Evolutionary conservation across 495 filamentous ascomycete genomes (phyloP).

Genomic region (Penicillium argentinense): DNA sequence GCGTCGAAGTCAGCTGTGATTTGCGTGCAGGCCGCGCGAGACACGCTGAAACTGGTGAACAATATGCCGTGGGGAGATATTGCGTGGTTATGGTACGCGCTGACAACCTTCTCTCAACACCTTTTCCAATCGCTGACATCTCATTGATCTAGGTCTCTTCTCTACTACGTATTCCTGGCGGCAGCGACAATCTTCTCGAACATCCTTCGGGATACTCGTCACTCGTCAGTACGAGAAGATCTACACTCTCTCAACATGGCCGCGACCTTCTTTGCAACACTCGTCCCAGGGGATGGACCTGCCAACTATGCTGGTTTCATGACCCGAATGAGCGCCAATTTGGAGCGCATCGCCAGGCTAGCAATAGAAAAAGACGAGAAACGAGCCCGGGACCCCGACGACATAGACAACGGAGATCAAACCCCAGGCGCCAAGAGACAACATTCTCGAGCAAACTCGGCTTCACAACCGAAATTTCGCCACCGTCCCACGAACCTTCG

Average conservation of each 20-base stretch:
- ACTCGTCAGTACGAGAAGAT: conserved; percentile 78
- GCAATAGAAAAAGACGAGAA: conserved; percentile 86
- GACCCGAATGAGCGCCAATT: conserved; percentile 83
- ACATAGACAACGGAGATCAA: conserved; percentile 11
- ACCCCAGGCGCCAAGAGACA: conserved; percentile 13
- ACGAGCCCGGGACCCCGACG: conserved; percentile 11
- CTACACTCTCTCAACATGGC: conserved; percentile 83
- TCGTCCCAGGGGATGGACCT: conserved; percentile 62
- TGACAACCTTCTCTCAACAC: not conserved
- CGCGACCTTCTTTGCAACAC: conserved; percentile 78
- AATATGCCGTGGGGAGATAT: conserved; percentile 93
- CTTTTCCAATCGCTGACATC: conserved; percentile 5
- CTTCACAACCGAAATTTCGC: conserved; percentile 10
- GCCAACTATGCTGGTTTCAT: conserved; percentile 83
- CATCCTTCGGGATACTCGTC: conserved; percentile 84
- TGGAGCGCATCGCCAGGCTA: conserved; percentile 84
- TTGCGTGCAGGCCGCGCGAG: conserved; percentile 83
- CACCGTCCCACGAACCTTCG: conserved; percentile 13
- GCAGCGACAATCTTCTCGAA: conserved; percentile 93
- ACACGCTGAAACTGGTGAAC: conserved; percentile 85
- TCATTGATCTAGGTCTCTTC: conserved; percentile 66
- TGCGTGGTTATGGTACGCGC: conserved; percentile 84
- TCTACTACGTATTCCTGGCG: conserved; percentile 93
- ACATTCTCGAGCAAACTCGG: not conserved
- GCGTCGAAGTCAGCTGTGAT: conserved; percentile 66